phyloP scores from a whole-genome alignment of 1,284 basidiomycete species.

The Moesziomyces sp. region DNA sequence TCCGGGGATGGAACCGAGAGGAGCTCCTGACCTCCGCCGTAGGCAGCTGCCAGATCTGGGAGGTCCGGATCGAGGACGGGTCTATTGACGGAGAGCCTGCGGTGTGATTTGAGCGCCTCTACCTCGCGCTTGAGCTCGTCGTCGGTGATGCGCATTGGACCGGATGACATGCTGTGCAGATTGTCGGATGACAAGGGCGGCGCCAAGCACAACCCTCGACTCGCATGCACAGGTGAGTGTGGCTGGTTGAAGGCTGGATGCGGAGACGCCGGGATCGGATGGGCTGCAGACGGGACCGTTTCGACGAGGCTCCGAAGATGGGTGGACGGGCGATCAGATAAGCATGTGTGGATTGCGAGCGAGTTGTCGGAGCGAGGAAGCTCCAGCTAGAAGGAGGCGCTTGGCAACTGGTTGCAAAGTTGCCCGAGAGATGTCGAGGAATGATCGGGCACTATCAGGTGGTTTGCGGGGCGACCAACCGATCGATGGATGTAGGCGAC shows the following conservation, averaged over 20 bases:
- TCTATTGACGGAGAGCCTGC: conserved; percentile 61
- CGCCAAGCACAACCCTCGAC: background rate
- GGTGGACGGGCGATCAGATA: background rate
- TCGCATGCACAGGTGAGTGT: background rate
- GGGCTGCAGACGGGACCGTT: background rate
- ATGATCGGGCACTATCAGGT: no score
- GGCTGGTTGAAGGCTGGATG: background rate
- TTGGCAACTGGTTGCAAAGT: background rate
- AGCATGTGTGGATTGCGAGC: no score
- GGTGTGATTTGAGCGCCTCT: conserved; percentile 64
- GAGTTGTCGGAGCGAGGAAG: background rate
- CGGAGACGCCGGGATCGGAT: background rate
- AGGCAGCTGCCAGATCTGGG: conserved; percentile 57
- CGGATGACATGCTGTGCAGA: conserved; percentile 26
- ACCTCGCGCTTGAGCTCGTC: conserved; percentile 65
- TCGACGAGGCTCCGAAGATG: background rate
- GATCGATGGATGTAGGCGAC: background rate
- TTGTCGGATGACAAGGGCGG: background rate
- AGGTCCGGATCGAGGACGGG: conserved; percentile 65
- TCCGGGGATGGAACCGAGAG: conserved; percentile 35
- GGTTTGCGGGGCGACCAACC: no score
- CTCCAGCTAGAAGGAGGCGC: background rate
- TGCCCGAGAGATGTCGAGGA: no score
- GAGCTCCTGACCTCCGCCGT: conserved; percentile 51
- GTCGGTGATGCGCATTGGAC: conserved; percentile 51